A percentile compares a stretch with the other conserved stretches of the same genome.
Evolutionary conservation across 106 monocot species (phyloP).

Genomic region (Apostasia ramifera): DNA sequence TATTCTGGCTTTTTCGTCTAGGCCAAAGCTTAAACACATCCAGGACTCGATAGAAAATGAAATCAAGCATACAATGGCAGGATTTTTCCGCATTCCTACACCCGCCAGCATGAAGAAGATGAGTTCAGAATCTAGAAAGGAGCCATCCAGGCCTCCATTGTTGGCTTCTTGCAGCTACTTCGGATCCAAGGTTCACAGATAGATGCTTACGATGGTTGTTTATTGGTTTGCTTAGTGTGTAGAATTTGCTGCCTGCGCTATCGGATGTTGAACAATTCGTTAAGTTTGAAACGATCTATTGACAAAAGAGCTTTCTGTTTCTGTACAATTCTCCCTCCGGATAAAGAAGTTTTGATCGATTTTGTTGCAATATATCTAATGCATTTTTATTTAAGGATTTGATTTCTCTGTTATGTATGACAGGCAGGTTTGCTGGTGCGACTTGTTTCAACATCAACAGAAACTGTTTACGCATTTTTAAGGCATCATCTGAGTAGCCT

Average conservation of each 20-base stretch:
- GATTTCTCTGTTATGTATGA: not conserved
- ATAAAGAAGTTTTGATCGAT: no score
- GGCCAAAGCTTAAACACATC: slow-evolving; percentile 66
- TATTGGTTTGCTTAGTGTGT: no score
- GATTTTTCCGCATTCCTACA: slow-evolving; percentile 31
- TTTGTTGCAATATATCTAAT: no score
- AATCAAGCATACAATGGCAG: slow-evolving; percentile 69
- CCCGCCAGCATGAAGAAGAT: slow-evolving; percentile 10
- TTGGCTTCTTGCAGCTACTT: slow-evolving; percentile 93
- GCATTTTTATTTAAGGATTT: no score
- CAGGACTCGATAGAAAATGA: slow-evolving; percentile 49
- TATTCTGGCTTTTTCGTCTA: slow-evolving; percentile 11
- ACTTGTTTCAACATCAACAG: slow-evolving; percentile 2
- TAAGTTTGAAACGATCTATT: no score
- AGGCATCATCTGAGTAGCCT: slow-evolving; percentile 7
- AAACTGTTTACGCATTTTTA: slow-evolving; percentile 8
- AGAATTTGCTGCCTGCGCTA: no score
- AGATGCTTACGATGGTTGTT: no score
- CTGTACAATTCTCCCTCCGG: no score
- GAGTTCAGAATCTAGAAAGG: slow-evolving; percentile 13
- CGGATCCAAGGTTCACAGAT: slow-evolving; percentile 58
- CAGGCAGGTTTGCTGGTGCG: slow-evolving; percentile 6
- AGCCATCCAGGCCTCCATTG: slow-evolving; percentile 27
- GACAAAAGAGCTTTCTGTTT: no score
- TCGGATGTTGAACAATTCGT: no score